Base-by-base conservation (phyloP, 139 green algal genomes). In the Picochlorum sp. region DNA sequence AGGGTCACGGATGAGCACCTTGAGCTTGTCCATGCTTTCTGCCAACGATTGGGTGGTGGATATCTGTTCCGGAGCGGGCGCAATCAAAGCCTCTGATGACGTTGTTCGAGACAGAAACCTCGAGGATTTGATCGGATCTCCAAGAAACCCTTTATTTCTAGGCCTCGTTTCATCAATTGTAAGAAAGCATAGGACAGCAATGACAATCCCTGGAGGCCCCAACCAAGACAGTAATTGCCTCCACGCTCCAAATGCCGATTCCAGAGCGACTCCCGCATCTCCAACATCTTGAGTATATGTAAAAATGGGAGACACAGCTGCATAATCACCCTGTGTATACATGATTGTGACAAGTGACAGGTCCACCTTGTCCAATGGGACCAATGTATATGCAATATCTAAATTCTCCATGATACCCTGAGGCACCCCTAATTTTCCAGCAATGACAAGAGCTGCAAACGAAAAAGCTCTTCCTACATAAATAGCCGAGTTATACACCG, bases 401-500 rank as follows among this genome's bases (percentile, higher is more conserved):
- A 66, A 24, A n/a, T 44, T 24, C 8, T 44, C 31, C 10, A 66
- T 73, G 16, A 69, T 57, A 45, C 41, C 51, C 61, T 76, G 62
- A 45, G 67, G 62, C 13, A 74, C 67, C n/a, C 78, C 76, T 20
- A 89, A 62, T 47, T 81, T 66, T 14, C 66, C 71, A 18, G 83
- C 78, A 11, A 85, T 37, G 13, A 88, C 75, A 34, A 93, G 69
- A 2, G 79, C 70, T 14, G 70, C 79, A 66, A 93, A 95, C 8
- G 79, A 87, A 20, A 95, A 74, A 1, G 88, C 88, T 0, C 89
- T 77, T 1, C 89, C 89, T 7, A 87, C 65, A 65, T 96, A 95
- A 68, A 96, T 88, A 45, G 89, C 81, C 51, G 73, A 84, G 76
- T 96, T 96, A 79, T 96, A 96, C 30, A 81, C 58, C 1, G 86